Conservation (phyloP, 345 rosid genomes). For the Arabis hirsuta region DNA sequence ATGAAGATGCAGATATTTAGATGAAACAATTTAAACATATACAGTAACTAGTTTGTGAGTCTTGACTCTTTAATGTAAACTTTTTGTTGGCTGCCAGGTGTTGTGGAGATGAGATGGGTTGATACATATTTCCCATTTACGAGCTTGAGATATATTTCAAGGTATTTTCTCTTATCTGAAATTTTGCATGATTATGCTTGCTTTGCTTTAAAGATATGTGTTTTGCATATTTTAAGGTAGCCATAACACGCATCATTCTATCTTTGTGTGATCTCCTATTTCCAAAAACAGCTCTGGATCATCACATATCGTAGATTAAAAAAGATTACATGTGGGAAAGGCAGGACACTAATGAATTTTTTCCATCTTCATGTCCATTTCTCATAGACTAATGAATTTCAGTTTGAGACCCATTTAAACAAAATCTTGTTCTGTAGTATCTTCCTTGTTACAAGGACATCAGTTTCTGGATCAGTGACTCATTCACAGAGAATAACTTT, state of each 20-base stretch:
- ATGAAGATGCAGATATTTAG: not conserved
- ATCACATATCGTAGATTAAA: not conserved
- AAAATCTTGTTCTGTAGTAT: slow-evolving; percentile 56
- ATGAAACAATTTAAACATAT: not conserved
- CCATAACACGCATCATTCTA: no score
- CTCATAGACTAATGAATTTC: not conserved
- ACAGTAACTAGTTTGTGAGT: not conserved
- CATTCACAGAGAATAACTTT: slow-evolving; percentile 92
- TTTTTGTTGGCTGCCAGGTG: slow-evolving; percentile 55
- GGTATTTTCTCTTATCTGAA: slow-evolving; percentile 48
- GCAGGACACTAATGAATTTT: not conserved
- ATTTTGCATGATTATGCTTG: slow-evolving; percentile 1
- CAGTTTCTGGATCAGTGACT: slow-evolving; percentile 94
- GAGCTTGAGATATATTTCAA: slow-evolving; percentile 96
- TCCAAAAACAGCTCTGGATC: not conserved
- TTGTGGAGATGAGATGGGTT: slow-evolving; percentile 96
- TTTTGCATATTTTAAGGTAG: no score
- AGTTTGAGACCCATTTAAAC: slow-evolving; percentile 9
- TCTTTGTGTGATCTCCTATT: not conserved
- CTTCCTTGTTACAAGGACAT: slow-evolving; percentile 98
- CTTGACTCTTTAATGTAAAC: not conserved
- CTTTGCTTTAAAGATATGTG: slow-evolving; percentile 15
- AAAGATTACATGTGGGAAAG: not conserved
- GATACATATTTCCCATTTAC: slow-evolving; percentile 94
- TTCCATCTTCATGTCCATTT: slow-evolving; percentile 1